phyloP scores from a whole-genome alignment of 345 rosid species.

The Jatropha curcas region DNA sequence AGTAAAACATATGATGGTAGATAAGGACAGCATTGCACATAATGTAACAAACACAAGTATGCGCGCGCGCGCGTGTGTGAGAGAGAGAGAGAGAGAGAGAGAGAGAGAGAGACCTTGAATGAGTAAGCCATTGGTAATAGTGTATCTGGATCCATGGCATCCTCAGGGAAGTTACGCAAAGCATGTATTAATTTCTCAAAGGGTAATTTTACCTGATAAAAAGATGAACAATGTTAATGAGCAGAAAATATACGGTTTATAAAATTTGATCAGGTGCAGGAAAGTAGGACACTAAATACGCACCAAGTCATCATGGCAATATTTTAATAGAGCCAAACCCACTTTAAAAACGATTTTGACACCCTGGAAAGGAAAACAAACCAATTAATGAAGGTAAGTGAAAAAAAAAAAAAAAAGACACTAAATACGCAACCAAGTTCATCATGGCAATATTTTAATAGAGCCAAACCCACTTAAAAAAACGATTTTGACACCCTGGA shows the following conservation, averaged over 20 bases:
- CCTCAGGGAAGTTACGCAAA: slow-evolving; percentile 84
- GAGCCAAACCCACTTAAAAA: slow-evolving; percentile 92
- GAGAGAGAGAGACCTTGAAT: slow-evolving; percentile 54
- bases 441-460: slow-evolving; percentile 73
- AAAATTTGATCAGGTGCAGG: slow-evolving; percentile 3
- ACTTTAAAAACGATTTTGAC: slow-evolving; percentile 93
- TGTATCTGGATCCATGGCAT: slow-evolving; percentile 88
- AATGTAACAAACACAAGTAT: slow-evolving; percentile 1
- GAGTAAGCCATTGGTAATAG: slow-evolving; percentile 90
- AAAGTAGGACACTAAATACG: slow-evolving; percentile 17
- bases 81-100: not conserved
- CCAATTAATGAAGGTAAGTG: slow-evolving; percentile 3
- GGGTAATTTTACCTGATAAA: slow-evolving; percentile 63
- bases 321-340: slow-evolving; percentile 74
- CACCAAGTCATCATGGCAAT: slow-evolving; percentile 93
- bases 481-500: slow-evolving; percentile 93
- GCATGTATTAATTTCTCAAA: slow-evolving; percentile 94
- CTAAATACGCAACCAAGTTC: slow-evolving; percentile 67
- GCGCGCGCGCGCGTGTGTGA: no score
- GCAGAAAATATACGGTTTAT: not conserved
- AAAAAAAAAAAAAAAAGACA: no score
- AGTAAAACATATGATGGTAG: not conserved
- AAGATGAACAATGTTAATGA: not conserved
- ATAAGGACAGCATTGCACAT: not conserved
- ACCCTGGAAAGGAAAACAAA: slow-evolving; percentile 50